A percentile compares a stretch with the other conserved stretches of the same genome.
Evolutionary conservation across 1,284 basidiomycete species (phyloP).

Genomic region (Malassezia sp.): DNA sequence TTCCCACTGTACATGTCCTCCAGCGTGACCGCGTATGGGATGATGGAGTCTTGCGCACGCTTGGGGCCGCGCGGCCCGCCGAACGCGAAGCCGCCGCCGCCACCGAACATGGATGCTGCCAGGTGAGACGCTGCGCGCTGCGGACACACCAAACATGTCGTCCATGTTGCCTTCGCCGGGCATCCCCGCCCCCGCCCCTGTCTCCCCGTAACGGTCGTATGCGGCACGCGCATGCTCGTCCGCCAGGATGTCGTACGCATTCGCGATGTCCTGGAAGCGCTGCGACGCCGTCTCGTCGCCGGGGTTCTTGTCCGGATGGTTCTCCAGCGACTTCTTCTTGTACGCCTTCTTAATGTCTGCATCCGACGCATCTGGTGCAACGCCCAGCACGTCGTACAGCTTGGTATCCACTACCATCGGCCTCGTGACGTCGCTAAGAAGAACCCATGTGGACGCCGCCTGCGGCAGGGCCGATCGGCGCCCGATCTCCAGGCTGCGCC

Average conservation of each 20-base stretch:
- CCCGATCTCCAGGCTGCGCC: constrained; percentile 10
- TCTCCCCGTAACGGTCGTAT: constrained; percentile 41
- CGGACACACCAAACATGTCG: constrained; percentile 29
- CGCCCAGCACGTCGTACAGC: constrained; percentile 52
- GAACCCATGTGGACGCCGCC: neutral
- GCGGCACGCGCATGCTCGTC: constrained; percentile 32
- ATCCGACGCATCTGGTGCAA: constrained; percentile 62
- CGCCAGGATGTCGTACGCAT: constrained; percentile 39
- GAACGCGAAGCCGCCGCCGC: constrained; percentile 5
- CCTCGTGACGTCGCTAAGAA: neutral
- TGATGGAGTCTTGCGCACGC: constrained; percentile 44
- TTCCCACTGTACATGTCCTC: constrained; percentile 90
- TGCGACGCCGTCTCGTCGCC: constrained; percentile 30
- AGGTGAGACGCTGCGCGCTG: constrained; percentile 21
- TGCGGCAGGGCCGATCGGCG: constrained; percentile 1
- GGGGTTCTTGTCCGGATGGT: constrained; percentile 44
- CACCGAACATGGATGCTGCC: constrained; percentile 20
- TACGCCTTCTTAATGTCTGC: constrained; percentile 71
- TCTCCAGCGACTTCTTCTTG: constrained; percentile 36
- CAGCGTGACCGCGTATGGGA: constrained; percentile 72
- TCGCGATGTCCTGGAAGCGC: constrained; percentile 40
- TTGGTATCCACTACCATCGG: constrained; percentile 22
- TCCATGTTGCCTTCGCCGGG: constrained; percentile 28
- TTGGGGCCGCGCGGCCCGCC: constrained; percentile 48
- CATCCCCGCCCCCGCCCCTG: constrained; percentile 13